Evolutionary conservation across 495 filamentous ascomycete genomes (phyloP), one percentile per base, ranked within the genome.

Genomic region (Gamarada debralockiae): DNA sequence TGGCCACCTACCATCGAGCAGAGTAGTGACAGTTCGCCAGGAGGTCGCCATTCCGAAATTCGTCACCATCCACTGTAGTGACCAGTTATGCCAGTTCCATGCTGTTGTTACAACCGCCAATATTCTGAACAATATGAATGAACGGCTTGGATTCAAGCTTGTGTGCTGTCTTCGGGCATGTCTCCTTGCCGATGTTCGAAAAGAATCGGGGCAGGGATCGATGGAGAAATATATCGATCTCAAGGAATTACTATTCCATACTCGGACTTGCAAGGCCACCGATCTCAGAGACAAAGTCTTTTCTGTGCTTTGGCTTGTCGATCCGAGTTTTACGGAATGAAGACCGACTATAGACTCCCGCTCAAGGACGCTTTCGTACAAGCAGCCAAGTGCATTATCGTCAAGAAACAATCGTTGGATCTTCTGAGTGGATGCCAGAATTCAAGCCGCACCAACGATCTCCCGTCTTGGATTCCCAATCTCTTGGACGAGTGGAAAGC

Each of bases 251-350:
- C 20, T 50, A 15, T 25, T 37, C 5, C 29, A 23, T 5, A 27
- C 47, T 7, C 5, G 47, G 17, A 15, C 31, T 23, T 37, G 31
- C 34, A 24, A 50, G 6, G 47, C 47, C 22, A 50, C 47, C 5
- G 47, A 50, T 17, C 5, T 23, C 9, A 13, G 47, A 31, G 47
- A 50, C 47, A 50, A 37, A 18, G 47, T 50, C 10, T 50, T 50
- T 18, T 20, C 31, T 3, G 21, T 50, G 15, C 21, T 50, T 10
- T 21, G 45, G 7, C 10, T 48, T 3, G 45, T 15, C 8, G 27
- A 48, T 22, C 45, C 45, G 45, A 48, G 17, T 4, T 48, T 15
- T 48, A 48, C 33, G 13, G 10, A 4, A 29, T 48, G 10, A 22
- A 6, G 4, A 14, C 29, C 3, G 45, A 48, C 17, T 48, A 48